These are phyloP conservation scores for Aegilops speltoides DNA, from an alignment of 176 grass and related monocot species.

Conservation along the genomic window DNA sequence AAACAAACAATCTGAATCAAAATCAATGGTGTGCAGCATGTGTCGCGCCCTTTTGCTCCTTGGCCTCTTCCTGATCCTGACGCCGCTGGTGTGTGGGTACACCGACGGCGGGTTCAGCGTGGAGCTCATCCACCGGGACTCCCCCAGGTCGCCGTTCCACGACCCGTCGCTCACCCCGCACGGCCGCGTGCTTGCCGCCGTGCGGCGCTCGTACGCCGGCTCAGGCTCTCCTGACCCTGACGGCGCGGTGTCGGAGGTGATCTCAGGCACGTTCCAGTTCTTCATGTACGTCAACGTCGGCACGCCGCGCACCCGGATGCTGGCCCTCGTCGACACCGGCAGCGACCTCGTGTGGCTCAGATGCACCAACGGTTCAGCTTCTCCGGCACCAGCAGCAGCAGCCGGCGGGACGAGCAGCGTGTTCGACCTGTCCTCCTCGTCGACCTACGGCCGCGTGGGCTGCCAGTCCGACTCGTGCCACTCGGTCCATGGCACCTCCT, in stretches of 20 bases:
- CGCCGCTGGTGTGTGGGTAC: background rate
- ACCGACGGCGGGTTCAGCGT: constrained; percentile 36
- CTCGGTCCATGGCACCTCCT: constrained; percentile 8
- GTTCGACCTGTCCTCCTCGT: constrained; percentile 36
- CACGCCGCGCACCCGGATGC: too few relatives aligned
- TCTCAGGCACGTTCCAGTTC: too few relatives aligned
- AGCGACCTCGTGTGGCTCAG: too few relatives aligned
- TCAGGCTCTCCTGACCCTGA: too few relatives aligned
- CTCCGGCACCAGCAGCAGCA: too few relatives aligned
- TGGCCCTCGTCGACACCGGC: too few relatives aligned
- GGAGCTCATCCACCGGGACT: constrained; percentile 71
- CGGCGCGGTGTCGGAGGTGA: too few relatives aligned
- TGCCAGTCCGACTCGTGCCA: constrained; percentile 18
- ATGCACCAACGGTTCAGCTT: too few relatives aligned
- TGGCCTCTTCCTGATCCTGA: background rate
- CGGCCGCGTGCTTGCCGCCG: constrained; percentile 35
- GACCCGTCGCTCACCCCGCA: background rate
- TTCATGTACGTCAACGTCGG: background rate
- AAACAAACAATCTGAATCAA: too few relatives aligned
- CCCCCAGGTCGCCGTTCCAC: constrained; percentile 41
- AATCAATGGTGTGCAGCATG: too few relatives aligned
- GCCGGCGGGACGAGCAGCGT: background rate
- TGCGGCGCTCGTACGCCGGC: background rate
- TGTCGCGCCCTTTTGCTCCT: background rate
- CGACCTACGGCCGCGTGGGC: constrained; percentile 32